Conservation (phyloP, 2,329 filamentous ascomycete species). For the Paraphoma chrysanthemicola region DNA sequence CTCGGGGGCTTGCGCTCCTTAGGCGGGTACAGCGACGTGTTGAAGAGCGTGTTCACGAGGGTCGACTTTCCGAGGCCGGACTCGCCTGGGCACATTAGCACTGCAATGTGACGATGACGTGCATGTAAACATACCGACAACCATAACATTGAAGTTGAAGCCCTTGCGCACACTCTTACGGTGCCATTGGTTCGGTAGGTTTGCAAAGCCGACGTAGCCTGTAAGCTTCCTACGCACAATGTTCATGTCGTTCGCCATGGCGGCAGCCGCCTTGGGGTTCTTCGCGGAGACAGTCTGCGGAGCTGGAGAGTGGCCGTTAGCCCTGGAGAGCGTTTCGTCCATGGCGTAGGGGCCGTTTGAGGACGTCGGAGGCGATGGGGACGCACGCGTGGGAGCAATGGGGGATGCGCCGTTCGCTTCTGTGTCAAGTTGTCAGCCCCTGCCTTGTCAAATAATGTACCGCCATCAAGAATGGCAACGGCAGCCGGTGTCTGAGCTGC, state of each 20-base stretch:
- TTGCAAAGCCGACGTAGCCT: constrained; percentile 98
- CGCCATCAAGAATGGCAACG: constrained; percentile 13
- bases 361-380: constrained; percentile 54
- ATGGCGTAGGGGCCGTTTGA: constrained; percentile 64
- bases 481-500: constrained; percentile 18
- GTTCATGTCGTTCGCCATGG: constrained; percentile 70
- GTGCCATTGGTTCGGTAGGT: constrained; percentile 99
- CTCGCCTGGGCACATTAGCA: constrained; percentile 72
- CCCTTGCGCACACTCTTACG: constrained; percentile 99
- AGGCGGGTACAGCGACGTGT: constrained; percentile 97
- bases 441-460: constrained; percentile 16
- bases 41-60: constrained; percentile 98
- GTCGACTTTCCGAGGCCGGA: constrained; percentile 99
- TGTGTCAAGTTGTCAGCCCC: constrained; percentile 40
- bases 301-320: constrained; percentile 53
- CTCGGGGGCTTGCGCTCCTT: constrained; percentile 98
- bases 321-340: constrained; percentile 65
- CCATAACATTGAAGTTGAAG: constrained; percentile 99
- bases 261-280: constrained; percentile 65
- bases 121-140: constrained; percentile 79
- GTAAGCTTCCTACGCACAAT: constrained; percentile 98
- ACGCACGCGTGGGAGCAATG: constrained; percentile 54
- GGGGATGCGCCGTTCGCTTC: constrained; percentile 56
- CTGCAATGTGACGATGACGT: not conserved
- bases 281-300: constrained; percentile 69